Evolutionary conservation across 225 moss, liverwort and hornwort species (phyloP).

Genomic region (Marchantia paleacea): DNA sequence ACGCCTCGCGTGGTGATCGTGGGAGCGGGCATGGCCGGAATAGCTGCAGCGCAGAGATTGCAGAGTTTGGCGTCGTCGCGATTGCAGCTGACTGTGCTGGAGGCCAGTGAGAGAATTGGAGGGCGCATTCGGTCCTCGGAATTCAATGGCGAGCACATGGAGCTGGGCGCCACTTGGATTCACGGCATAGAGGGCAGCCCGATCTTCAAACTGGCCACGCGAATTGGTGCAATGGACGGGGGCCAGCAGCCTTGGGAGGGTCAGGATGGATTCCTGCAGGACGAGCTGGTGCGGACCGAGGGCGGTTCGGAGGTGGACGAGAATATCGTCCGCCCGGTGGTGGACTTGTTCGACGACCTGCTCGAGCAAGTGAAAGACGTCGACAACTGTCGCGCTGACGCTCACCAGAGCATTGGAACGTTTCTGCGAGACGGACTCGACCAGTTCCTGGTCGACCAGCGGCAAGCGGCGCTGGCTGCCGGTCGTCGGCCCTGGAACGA

Average conservation of each 20-base stretch:
- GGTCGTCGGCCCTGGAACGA: slow-evolving; percentile 19
- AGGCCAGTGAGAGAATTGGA: slow-evolving; percentile 39
- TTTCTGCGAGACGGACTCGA: slow-evolving; percentile 34
- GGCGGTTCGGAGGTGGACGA: slow-evolving; percentile 28
- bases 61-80: slow-evolving; percentile 2
- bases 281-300: slow-evolving; percentile 25
- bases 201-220: slow-evolving; percentile 21
- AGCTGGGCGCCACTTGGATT: slow-evolving; percentile 46
- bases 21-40: slow-evolving; percentile 44
- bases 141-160: slow-evolving; percentile 35
- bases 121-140: slow-evolving; percentile 35
- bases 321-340: slow-evolving; percentile 22
- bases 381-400: neutral
- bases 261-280: slow-evolving; percentile 26
- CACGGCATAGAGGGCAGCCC: slow-evolving; percentile 48
- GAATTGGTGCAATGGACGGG: slow-evolving; percentile 31
- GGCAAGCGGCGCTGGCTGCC: neutral
- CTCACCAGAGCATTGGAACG: slow-evolving; percentile 21
- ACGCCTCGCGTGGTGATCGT: slow-evolving; percentile 35
- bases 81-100: slow-evolving; percentile 33
- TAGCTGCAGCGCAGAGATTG: slow-evolving; percentile 36
- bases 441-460: slow-evolving; percentile 15
- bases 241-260: slow-evolving; percentile 29
- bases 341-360: slow-evolving; percentile 27
- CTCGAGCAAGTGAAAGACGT: slow-evolving; percentile 20